These are phyloP conservation scores for Orbilia quercus DNA, from an alignment of 2,329 filamentous ascomycete genomes.

Conservation along the genomic window DNA sequence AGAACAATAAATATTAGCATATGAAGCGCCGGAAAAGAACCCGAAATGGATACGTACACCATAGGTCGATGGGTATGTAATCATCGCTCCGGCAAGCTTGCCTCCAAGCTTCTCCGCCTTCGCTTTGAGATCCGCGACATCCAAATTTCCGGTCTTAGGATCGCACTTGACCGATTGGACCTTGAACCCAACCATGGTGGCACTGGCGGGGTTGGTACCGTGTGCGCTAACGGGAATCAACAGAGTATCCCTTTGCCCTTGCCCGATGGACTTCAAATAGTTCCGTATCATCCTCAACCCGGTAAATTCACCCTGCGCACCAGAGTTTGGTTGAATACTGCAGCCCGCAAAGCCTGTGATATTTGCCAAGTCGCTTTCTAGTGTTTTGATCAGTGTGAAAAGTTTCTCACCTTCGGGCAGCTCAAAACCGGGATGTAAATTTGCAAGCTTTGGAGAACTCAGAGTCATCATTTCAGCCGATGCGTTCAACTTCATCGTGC, in stretches of 20 bases:
- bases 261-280: conserved; percentile 76
- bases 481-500: conserved; percentile 98
- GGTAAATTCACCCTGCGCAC: conserved; percentile 93
- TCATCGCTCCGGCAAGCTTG: conserved; percentile 91
- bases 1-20: background rate
- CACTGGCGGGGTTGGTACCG: conserved; percentile 94
- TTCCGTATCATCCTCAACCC: conserved; percentile 88
- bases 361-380: conserved; percentile 79
- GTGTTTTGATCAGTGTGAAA: conserved; percentile 76
- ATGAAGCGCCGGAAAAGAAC: background rate
- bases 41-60: conserved; percentile 67
- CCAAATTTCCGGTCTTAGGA: conserved; percentile 84
- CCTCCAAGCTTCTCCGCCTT: conserved; percentile 90
- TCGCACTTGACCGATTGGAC: conserved; percentile 94
- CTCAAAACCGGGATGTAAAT: conserved; percentile 81
- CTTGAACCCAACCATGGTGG: conserved; percentile 94
- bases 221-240: conserved; percentile 95
- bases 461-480: conserved; percentile 93
- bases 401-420: conserved; percentile 77
- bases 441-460: conserved; percentile 78
- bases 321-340: conserved; percentile 93
- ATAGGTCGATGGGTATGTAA: conserved; percentile 95
- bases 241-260: conserved; percentile 85
- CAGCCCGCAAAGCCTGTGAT: conserved; percentile 93
- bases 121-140: conserved; percentile 82